Evolutionary conservation across 345 rosid species (phyloP), one percentile per base, ranked within the genome.

Genomic region (Gossypium australe): DNA sequence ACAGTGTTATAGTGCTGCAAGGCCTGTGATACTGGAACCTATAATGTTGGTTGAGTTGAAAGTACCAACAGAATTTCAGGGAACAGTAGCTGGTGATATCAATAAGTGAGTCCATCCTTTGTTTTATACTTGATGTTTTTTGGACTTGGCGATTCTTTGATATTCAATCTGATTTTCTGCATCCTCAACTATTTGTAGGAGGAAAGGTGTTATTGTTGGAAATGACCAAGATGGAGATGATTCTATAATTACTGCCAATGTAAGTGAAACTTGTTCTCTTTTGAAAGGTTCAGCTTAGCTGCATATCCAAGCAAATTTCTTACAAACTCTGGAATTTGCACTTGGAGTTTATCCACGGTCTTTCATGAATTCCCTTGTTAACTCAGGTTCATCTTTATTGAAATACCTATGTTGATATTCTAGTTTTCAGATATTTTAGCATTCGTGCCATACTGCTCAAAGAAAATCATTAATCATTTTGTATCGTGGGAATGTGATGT

Each of bases 191-290:
- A 1, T 77, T 49, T 60, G 45, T 78, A 96, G 99, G 98, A 90
- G 99, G 85, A 96, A 96, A 85, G 99, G 98, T 76, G 76, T 96
- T 62, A 96, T 93, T 20, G 90, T 96, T 72, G 98, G 98, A 71
- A 93, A 96, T 75, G 97, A 96, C 71, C 99, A 92, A 82, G 99
- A 96, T 25, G 97, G 97, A 69, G 98, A 93, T 73, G 98, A 96
- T 83, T 90, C 94, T 48, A 66, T 96, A 64, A 88, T 96, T 78
- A 84, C 84, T 57, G 91, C 97, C 57, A 79, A 93, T 62, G 98
- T 93, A 82, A 86, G 90, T 55, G 57, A 25, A 60, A 25, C 13
- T 66, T 57, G 16, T 22, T 51, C 22, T 41, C 67, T 62, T 18
- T 45, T 53, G 9, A 34, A 27, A 70, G 10, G 44, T 56, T 27